These are phyloP conservation scores for Citrus australasica DNA, from an alignment of 345 rosid species.

Conservation along the genomic window DNA sequence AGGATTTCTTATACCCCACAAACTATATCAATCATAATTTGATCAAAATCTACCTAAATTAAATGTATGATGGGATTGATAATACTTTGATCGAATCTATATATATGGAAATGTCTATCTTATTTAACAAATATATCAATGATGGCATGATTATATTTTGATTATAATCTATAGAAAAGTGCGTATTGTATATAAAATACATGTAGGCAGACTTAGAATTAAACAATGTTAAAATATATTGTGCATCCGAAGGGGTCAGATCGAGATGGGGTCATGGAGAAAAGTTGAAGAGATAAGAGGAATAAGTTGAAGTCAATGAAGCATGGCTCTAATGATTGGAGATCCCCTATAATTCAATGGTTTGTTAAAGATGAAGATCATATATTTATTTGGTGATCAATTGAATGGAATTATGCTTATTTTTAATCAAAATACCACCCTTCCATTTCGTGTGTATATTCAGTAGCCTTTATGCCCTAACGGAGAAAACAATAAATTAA, in stretches of 20 bases:
- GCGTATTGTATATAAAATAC: not conserved
- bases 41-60: not conserved
- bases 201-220: not conserved
- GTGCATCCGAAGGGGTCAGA: not conserved
- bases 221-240: not conserved
- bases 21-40: not conserved
- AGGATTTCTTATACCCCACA: not conserved
- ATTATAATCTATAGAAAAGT: not conserved
- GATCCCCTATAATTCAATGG: slow-evolving; percentile 23
- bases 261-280: slow-evolving; percentile 5
- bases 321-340: slow-evolving; percentile 34
- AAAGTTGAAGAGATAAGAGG: slow-evolving; percentile 15
- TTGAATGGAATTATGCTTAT: not conserved
- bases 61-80: not conserved
- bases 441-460: no score
- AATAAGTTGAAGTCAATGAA: slow-evolving; percentile 20
- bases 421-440: no score
- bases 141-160: not conserved
- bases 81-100: not conserved
- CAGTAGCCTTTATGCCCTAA: no score
- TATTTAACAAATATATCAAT: not conserved
- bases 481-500: not conserved
- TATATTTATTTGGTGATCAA: not conserved
- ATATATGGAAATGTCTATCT: not conserved
- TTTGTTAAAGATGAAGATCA: not conserved